Conservation (phyloP, 371 early-diverging fungal species). For the Mucor velutinosus region DNA sequence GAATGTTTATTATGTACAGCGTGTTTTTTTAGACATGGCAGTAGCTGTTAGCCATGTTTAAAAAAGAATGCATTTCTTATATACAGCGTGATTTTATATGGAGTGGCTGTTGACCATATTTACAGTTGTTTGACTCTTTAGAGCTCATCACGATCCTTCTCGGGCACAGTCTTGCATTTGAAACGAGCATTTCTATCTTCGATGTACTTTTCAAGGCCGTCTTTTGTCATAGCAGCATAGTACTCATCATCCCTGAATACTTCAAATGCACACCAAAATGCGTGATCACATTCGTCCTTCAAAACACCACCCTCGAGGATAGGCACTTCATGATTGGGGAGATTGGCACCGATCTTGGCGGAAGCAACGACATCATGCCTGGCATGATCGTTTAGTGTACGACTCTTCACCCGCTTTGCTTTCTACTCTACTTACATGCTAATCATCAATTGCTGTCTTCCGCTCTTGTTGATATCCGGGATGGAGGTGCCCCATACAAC, state of each 20-base stretch:
- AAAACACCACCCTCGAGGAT: conserved; percentile 30
- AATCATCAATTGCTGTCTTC: conserved; percentile 33
- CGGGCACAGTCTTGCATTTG: conserved; percentile 10
- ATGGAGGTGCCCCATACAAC: conserved; percentile 46
- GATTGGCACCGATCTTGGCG: conserved; percentile 31
- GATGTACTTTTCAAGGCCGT: conserved; percentile 21
- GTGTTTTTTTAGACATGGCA: conserved; percentile 10
- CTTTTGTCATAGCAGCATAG: conserved; percentile 17
- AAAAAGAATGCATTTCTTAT: background rate
- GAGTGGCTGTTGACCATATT: conserved; percentile 27
- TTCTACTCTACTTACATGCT: conserved; percentile 22
- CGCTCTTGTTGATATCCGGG: conserved; percentile 39
- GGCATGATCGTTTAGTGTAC: background rate
- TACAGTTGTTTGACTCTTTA: background rate
- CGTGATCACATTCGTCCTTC: conserved; percentile 36
- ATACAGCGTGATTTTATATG: conserved; percentile 29
- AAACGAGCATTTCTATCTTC: conserved; percentile 20
- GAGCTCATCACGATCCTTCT: conserved; percentile 1
- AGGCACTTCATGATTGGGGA: conserved; percentile 22
- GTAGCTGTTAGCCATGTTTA: conserved; percentile 11
- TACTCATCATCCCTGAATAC: conserved; percentile 25
- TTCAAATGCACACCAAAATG: conserved; percentile 38
- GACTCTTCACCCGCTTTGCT: background rate
- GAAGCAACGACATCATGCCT: conserved; percentile 37
- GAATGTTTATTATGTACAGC: conserved; percentile 13